Evolutionary conservation across 2,329 filamentous ascomycete species (phyloP).

Genomic region (Ophiostoma pallidulum): DNA sequence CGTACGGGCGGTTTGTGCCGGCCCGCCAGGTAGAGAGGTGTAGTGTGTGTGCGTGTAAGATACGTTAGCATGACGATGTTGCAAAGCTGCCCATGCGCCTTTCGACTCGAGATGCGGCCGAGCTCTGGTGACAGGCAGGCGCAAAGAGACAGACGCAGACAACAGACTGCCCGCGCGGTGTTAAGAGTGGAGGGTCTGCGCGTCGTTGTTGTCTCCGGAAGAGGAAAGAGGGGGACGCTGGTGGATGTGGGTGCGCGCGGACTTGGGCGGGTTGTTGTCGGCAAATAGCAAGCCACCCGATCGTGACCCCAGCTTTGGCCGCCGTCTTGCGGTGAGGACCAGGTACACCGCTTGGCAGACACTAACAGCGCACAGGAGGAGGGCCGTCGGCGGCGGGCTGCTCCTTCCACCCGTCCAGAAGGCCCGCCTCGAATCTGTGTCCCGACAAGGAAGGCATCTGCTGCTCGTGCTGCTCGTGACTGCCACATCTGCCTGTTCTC

Average conservation of each 20-base stretch:
- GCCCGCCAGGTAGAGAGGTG: not conserved
- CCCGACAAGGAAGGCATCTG: too few species aligned
- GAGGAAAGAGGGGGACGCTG: slow-evolving; percentile 1
- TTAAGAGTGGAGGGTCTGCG: too few species aligned
- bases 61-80: too few species aligned
- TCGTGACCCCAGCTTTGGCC: not conserved
- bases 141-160: too few species aligned
- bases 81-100: too few species aligned
- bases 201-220: not conserved
- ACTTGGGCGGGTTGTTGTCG: slow-evolving; percentile 1
- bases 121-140: too few species aligned
- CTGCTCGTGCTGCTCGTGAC: not conserved
- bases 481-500: not conserved
- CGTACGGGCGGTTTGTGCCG: too few species aligned
- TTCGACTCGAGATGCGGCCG: too few species aligned
- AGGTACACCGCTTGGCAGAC: not conserved
- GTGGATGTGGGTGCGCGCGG: not conserved
- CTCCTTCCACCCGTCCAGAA: not conserved
- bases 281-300: slow-evolving; percentile 2
- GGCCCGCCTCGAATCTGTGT: not conserved
- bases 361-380: not conserved
- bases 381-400: not conserved
- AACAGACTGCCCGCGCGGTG: too few species aligned
- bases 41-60: too few species aligned
- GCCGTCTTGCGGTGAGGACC: slow-evolving; percentile 1